Evolutionary conservation across 371 early-diverging fungal genomes (phyloP), one percentile per base, ranked within the genome.

Genomic region (Capniomyces stellatus): DNA sequence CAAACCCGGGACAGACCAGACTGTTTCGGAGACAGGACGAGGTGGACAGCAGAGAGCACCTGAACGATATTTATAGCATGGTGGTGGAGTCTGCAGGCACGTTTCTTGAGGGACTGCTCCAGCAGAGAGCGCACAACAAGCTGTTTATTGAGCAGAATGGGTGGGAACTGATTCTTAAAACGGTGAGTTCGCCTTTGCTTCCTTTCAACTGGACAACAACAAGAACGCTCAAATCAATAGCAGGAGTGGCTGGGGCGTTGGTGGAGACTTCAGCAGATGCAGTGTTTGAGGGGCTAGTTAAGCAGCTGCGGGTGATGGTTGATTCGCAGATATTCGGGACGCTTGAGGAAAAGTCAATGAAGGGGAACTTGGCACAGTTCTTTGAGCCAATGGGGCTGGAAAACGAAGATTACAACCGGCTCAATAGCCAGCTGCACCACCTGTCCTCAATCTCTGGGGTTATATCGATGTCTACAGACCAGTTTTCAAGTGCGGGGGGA

Each of bases 11-110:
- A 1, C 66, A 71, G 59, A 64, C 71, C 1, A 66, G 64, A n/a
- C 52, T 69, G 23, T 54, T 69, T 52, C 59, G 55, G 22, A 31
- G 52, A 1, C 56, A 46, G 1, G 29, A 46, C 28, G 63, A 58
- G 29, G 54, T 46, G 30, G 54, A 61, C 3, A 44, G 56, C 12
- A 64, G 61, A 43, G 47, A 50, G 3, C 46, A 58, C 30, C 49
- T 61, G 22, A 62, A 60, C 47, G 69, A 69, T 43, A 56, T 58
- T 29, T 69, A 69, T 39, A 69, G 59, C 27, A 69, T 69, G 60
- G 68, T 69, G 69, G 59, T 69, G 42, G 69, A 69, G 51, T 69
- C 69, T 19, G 64, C 63, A 40, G 61, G 64, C 23, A 61, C 70
- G 10, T 69, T 69, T 44, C 52, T 69, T 12, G 69, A 69, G 43